Conservation (phyloP, 164 flowering plant genomes). For the Magnolia officinalis region DNA sequence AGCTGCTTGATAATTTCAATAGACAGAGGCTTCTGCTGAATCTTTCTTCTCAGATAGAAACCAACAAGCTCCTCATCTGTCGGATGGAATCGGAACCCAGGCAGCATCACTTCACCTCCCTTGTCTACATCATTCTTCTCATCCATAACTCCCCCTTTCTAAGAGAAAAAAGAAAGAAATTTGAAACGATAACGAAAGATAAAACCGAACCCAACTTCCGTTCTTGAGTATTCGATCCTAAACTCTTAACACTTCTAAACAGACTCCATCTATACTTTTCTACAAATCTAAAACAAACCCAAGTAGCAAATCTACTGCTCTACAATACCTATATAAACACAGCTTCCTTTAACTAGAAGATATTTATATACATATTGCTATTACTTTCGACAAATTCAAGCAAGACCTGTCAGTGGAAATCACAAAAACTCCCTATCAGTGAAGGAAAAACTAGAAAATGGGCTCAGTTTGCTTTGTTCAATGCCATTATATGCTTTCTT, state of each 20-base stretch:
- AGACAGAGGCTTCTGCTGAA: slow-evolving; percentile 56
- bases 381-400: neutral
- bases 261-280: neutral
- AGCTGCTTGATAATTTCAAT: slow-evolving; percentile 72
- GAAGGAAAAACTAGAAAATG: neutral
- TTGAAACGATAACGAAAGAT: neutral
- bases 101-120: slow-evolving; percentile 59
- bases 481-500: slow-evolving; percentile 62
- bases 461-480: slow-evolving; percentile 27
- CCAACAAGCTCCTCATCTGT: slow-evolving; percentile 81
- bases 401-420: neutral
- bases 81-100: slow-evolving; percentile 86
- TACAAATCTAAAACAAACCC: neutral
- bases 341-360: neutral
- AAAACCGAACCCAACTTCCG: neutral
- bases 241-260: neutral
- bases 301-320: neutral
- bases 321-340: neutral
- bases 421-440: neutral
- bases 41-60: slow-evolving; percentile 66
- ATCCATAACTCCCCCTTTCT: slow-evolving; percentile 28
- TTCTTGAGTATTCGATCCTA: slow-evolving; percentile 7
- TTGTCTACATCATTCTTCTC: slow-evolving; percentile 39
- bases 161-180: neutral
- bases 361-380: neutral